Conservation (phyloP, 139 green algal species). For the Chlamydomonas sp. region DNA sequence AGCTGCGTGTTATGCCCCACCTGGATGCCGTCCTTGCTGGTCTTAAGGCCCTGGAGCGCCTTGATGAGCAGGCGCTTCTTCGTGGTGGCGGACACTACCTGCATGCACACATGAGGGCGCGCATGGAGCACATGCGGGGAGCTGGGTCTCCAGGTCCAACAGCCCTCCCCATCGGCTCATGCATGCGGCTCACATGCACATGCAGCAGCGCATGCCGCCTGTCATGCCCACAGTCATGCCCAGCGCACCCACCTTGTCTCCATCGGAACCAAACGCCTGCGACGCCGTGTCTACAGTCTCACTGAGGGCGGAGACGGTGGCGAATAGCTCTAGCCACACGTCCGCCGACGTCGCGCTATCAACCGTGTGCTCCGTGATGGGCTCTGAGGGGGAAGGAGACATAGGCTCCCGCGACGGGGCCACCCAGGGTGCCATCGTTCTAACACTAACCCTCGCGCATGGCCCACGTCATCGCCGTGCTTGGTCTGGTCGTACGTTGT, state of each 20-base stretch:
- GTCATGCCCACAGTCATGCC: not conserved
- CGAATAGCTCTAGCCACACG: slow-evolving; percentile 35
- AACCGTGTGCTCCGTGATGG: too few relatives aligned
- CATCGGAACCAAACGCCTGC: slow-evolving; percentile 24
- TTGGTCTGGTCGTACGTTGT: too few relatives aligned
- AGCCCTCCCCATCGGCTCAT: too few relatives aligned
- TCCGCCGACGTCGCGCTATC: too few relatives aligned
- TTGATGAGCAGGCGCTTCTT: slow-evolving; percentile 34
- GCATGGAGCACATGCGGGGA: not conserved
- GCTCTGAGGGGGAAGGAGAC: too few relatives aligned
- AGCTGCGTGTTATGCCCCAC: not conserved
- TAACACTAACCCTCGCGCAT: too few relatives aligned
- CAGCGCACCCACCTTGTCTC: not conserved
- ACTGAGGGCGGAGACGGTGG: slow-evolving; percentile 12
- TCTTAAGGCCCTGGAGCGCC: slow-evolving; percentile 18
- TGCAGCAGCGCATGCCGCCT: not conserved
- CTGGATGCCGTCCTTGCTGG: slow-evolving; percentile 17
- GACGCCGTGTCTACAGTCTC: slow-evolving; percentile 13
- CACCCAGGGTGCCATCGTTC: too few relatives aligned
- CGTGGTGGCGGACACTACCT: slow-evolving; percentile 34
- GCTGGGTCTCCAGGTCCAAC: not conserved
- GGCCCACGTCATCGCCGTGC: too few relatives aligned
- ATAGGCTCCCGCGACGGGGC: too few relatives aligned
- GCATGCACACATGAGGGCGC: not conserved
- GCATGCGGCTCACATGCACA: not conserved